phyloP scores from a whole-genome alignment of 73 alveolate species.

The Stentor coeruleus region DNA sequence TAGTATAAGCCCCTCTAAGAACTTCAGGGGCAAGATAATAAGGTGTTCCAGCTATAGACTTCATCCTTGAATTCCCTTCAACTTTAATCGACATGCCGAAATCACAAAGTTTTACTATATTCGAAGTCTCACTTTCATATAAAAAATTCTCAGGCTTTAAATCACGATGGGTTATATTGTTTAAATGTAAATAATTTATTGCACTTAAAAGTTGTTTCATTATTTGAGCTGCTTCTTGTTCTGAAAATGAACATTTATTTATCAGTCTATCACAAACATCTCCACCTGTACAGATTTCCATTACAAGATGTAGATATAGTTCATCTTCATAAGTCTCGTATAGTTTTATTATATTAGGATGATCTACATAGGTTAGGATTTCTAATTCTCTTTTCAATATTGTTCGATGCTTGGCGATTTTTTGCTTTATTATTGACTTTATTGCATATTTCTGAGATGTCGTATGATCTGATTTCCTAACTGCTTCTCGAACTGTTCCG shows the following conservation, averaged over 20 bases:
- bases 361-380: slow-evolving; percentile 37
- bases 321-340: slow-evolving; percentile 67
- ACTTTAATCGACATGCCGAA: slow-evolving; percentile 72
- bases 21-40: slow-evolving; percentile 78
- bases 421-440: background rate
- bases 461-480: background rate
- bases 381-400: slow-evolving; percentile 4
- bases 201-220: slow-evolving; percentile 75
- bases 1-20: slow-evolving; percentile 51
- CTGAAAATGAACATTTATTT: slow-evolving; percentile 70
- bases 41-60: slow-evolving; percentile 81
- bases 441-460: background rate
- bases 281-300: slow-evolving; percentile 80
- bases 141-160: slow-evolving; percentile 65
- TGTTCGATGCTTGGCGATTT: background rate
- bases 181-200: slow-evolving; percentile 74
- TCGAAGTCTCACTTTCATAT: slow-evolving; percentile 34
- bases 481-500: slow-evolving; percentile 30
- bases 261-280: slow-evolving; percentile 75
- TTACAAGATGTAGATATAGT: slow-evolving; percentile 10
- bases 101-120: slow-evolving; percentile 64
- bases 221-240: slow-evolving; percentile 62
- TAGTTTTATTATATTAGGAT: slow-evolving; percentile 72
- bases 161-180: slow-evolving; percentile 65
- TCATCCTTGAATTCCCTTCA: slow-evolving; percentile 44